These are phyloP conservation scores for Trypanosoma melophagium DNA, from an alignment of 208 protist species.

Conservation along the genomic window DNA sequence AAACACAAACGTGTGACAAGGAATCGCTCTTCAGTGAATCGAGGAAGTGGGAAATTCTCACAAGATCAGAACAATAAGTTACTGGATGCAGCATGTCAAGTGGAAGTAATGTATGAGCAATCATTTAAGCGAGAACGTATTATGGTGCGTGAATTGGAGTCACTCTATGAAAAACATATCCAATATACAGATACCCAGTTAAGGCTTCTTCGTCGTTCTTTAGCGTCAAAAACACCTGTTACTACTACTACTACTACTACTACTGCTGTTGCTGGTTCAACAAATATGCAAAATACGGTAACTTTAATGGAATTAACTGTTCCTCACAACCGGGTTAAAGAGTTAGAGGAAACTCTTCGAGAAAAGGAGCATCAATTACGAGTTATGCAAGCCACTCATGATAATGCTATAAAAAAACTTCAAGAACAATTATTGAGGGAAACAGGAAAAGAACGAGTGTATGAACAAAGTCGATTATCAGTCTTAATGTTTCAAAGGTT, in stretches of 20 bases:
- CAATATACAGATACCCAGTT: slow-evolving; percentile 2
- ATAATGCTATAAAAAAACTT: slow-evolving; percentile 4
- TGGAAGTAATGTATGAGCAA: slow-evolving; percentile 16
- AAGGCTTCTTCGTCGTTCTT: not conserved
- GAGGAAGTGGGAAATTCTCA: not conserved
- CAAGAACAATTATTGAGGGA: not conserved
- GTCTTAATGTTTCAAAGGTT: not conserved
- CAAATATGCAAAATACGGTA: not conserved
- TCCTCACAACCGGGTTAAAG: slow-evolving; percentile 6
- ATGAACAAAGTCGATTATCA: not conserved
- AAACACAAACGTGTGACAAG: slow-evolving; percentile 1
- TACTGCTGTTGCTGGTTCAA: not conserved
- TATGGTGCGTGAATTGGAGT: slow-evolving; percentile 15
- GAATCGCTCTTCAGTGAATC: not conserved
- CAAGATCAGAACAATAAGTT: not conserved
- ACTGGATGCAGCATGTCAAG: not conserved
- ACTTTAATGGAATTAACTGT: not conserved
- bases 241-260: not conserved
- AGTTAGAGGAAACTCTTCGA: slow-evolving; percentile 12
- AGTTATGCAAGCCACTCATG: not conserved
- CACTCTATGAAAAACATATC: slow-evolving; percentile 23
- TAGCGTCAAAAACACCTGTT: not conserved
- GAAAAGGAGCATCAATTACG: slow-evolving; percentile 12
- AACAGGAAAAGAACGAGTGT: not conserved
- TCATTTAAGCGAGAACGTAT: slow-evolving; percentile 14